Conservation (phyloP, 2,329 filamentous ascomycete species). For the Colletotrichum ledebouriae region DNA sequence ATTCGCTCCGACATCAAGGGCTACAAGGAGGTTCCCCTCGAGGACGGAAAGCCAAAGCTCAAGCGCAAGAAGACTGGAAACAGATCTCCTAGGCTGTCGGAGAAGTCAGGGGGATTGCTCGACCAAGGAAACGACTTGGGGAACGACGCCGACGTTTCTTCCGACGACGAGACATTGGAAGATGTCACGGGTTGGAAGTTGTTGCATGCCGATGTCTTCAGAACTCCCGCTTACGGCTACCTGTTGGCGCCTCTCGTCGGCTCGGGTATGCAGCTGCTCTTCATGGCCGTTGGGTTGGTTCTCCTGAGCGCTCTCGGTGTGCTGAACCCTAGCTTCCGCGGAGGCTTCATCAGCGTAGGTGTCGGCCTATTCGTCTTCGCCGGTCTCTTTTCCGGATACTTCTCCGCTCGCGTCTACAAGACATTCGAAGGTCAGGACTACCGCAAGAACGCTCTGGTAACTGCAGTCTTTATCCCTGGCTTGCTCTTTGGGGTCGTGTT, state of each 20-base stretch:
- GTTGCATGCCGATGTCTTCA: constrained; percentile 89
- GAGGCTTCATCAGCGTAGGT: constrained; percentile 88
- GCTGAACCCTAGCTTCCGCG: constrained; percentile 89
- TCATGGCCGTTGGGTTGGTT: constrained; percentile 82
- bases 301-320: constrained; percentile 81
- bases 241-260: constrained; percentile 85
- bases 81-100: constrained; percentile 48
- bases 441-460: constrained; percentile 82
- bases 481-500: constrained; percentile 81
- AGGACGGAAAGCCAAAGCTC: constrained; percentile 73
- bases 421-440: constrained; percentile 84
- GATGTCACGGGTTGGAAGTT: constrained; percentile 91
- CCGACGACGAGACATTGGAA: constrained; percentile 80
- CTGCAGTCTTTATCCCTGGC: constrained; percentile 83
- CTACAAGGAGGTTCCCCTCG: constrained; percentile 74
- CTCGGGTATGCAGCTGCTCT: constrained; percentile 87
- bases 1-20: constrained; percentile 83
- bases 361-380: constrained; percentile 87
- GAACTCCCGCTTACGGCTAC: constrained; percentile 76
- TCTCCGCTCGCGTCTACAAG: constrained; percentile 85
- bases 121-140: constrained; percentile 69
- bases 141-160: constrained; percentile 68
- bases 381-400: constrained; percentile 88
- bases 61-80: constrained; percentile 63
- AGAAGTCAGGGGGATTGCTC: constrained; percentile 71